phyloP scores from a whole-genome alignment of 2,329 filamentous ascomycete species.

The Cladosporium austrohemisphaericum region DNA sequence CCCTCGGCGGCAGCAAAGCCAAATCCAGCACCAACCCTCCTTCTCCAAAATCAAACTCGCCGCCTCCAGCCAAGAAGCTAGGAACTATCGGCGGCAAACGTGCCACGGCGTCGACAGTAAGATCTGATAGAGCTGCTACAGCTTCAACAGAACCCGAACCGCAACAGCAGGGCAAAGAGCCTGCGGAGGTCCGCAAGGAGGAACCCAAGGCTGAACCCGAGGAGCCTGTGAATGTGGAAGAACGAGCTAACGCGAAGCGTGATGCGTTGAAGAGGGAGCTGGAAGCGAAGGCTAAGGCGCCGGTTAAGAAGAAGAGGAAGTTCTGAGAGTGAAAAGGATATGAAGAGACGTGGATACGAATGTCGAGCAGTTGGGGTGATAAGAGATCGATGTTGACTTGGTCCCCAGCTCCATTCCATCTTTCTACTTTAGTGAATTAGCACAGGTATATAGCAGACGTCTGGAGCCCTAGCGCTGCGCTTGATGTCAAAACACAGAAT shows the following conservation, averaged over 20 bases:
- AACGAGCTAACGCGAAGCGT: conserved; percentile 53
- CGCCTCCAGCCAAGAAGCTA: conserved; percentile 16
- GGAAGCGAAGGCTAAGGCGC: conserved; percentile 49
- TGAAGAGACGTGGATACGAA: too few relatives aligned
- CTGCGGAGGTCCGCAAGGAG: neutral
- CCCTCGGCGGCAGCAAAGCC: conserved; percentile 21
- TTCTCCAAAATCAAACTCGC: neutral
- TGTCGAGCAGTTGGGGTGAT: too few relatives aligned
- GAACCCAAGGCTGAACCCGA: conserved; percentile 24
- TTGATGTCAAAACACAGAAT: too few relatives aligned
- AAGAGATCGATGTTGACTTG: too few relatives aligned
- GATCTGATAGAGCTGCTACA: neutral
- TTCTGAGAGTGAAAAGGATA: conserved; percentile 43
- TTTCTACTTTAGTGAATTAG: too few relatives aligned
- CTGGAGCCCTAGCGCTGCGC: too few relatives aligned
- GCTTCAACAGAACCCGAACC: neutral
- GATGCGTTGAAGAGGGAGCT: conserved; percentile 54
- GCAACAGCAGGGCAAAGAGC: too few relatives aligned
- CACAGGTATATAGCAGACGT: too few relatives aligned
- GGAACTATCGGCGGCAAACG: conserved; percentile 22
- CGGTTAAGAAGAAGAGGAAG: conserved; percentile 55
- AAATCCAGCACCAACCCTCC: neutral
- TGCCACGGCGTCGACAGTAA: too few relatives aligned
- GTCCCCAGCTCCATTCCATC: too few relatives aligned
- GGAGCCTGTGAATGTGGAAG: conserved; percentile 43